phyloP scores from a whole-genome alignment of 2,329 filamentous ascomycete species.

The Huntiella abstrusa region DNA sequence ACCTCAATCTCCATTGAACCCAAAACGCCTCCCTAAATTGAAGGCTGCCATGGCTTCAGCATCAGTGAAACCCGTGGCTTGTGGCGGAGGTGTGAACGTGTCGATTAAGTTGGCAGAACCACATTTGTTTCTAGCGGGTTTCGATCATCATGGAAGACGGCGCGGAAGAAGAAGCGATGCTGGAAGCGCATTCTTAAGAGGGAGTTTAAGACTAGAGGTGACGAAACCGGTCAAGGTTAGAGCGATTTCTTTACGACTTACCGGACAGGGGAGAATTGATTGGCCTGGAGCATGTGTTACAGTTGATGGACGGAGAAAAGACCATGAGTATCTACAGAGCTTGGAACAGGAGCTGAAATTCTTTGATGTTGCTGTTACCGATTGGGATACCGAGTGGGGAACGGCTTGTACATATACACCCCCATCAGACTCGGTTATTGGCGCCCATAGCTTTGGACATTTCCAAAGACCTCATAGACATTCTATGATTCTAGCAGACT shows the following conservation, averaged over 20 bases:
- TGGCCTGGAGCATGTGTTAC: constrained; percentile 96
- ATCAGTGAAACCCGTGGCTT: constrained; percentile 49
- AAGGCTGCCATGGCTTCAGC: constrained; percentile 18
- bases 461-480: background rate
- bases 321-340: constrained; percentile 51
- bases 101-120: constrained; percentile 61
- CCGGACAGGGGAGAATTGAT: constrained; percentile 70
- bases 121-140: constrained; percentile 61
- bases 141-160: constrained; percentile 48
- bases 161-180: constrained; percentile 27
- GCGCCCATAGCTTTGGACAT: background rate
- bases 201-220: constrained; percentile 62
- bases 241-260: constrained; percentile 69
- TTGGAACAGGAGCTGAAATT: constrained; percentile 82
- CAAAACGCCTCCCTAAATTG: background rate
- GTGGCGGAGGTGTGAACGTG: constrained; percentile 55
- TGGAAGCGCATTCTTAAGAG: constrained; percentile 71
- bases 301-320: constrained; percentile 61
- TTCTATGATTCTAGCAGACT: background rate
- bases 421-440: background rate
- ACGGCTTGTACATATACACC: constrained; percentile 37
- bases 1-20: background rate
- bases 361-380: constrained; percentile 58
- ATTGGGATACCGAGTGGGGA: constrained; percentile 42
- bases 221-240: constrained; percentile 88